Percentiles rank a stretch among this genome's conserved stretches.
phyloP scores from a whole-genome alignment of 2,329 filamentous ascomycete species.

The Apiospora phragmitis region DNA sequence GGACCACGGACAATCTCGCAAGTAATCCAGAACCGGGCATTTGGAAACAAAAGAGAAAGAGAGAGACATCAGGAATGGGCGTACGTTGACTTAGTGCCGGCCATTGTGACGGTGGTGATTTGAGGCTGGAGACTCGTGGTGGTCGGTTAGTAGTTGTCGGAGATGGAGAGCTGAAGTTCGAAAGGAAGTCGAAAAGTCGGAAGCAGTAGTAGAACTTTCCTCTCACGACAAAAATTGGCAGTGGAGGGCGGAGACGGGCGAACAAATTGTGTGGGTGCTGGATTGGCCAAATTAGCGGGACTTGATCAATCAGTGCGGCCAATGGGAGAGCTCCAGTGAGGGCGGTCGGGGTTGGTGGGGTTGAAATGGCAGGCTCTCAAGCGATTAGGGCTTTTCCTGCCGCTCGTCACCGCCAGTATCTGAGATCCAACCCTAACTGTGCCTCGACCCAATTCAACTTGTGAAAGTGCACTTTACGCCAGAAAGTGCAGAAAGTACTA shows the following conservation, averaged over 20 bases:
- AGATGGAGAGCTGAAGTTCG: not conserved
- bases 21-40: conserved; percentile 53
- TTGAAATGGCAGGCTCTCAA: not conserved
- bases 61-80: conserved; percentile 50
- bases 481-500: not conserved
- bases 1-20: conserved; percentile 77
- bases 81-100: conserved; percentile 34
- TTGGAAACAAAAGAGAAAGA: conserved; percentile 35
- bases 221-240: conserved; percentile 2
- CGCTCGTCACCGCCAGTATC: not conserved
- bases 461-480: conserved; percentile 1
- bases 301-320: not conserved
- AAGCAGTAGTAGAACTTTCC: not conserved
- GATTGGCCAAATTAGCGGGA: not conserved
- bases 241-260: not conserved
- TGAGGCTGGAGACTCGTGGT: conserved; percentile 10
- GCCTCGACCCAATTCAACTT: not conserved
- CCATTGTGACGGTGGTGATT: conserved; percentile 36
- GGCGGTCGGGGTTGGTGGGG: not conserved
- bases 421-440: conserved; percentile 6
- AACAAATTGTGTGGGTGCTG: not conserved
- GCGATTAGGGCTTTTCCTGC: conserved; percentile 6
- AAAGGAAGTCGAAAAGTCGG: conserved; percentile 12
- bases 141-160: conserved; percentile 16
- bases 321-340: not conserved